Evolutionary conservation across 1,139 yeast genomes (phyloP), one percentile per base, ranked within the genome.

Genomic region (Hemisphaericaspora xylanilytica): DNA sequence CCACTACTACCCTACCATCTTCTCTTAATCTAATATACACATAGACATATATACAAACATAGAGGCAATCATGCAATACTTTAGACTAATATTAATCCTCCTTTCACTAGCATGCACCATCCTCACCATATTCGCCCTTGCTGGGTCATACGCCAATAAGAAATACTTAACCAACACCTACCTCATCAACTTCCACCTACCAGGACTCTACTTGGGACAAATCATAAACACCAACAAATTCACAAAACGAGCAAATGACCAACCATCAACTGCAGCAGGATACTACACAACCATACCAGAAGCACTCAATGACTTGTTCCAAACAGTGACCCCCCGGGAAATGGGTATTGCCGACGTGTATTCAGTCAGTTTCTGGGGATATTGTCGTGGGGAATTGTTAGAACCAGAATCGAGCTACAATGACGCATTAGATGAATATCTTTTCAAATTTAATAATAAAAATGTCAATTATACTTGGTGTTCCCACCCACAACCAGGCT

Each of bases 331-430:
- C 5, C 60, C 60, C 33, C 34, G 45, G 13, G 58, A 57, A 29
- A 53, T 78, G 33, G 86, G 87, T 1, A 60, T 84, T 24, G 65
- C 85, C 5, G 79, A 78, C 36, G 76, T 79, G 20, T 84, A 83
- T 55, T 70, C 81, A 12, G 64, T 83, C 30, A 80, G 88, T 34
- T 70, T 74, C 55, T 84, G 89, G 80, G 90, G 89, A 24, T 85
- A 82, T 62, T 85, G 95, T 59, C 66, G 73, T 49, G 92, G 90
- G 17, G 41, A 45, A 3, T 49, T 52, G 21, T 45, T 51, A 15
- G 47, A 48, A n/a, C 35, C 46, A 1, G 40, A 37, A 15, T 18
- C 41, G 9, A 36, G 35, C 15, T 39, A 45, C 14, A 35, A 39
- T 17, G 33, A 29, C 14, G 20, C 33, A 4, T 21, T 41, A 10